phyloP scores from a whole-genome alignment of 768 basidiomycete genomes.

The Lactifluus pinguis region DNA sequence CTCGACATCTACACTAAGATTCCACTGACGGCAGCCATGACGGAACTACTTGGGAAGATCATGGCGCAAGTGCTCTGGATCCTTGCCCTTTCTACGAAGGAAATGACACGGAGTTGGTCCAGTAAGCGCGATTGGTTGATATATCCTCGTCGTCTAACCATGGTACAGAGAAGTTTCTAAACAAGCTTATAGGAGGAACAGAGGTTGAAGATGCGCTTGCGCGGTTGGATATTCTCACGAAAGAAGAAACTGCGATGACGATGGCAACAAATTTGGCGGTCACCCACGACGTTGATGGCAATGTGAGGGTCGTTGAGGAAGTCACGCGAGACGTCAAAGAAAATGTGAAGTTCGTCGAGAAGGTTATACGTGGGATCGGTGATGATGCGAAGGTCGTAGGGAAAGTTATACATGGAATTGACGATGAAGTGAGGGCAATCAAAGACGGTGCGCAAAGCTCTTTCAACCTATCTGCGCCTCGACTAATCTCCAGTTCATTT shows the following conservation, averaged over 20 bases:
- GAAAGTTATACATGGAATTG: not conserved
- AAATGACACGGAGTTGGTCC: not conserved
- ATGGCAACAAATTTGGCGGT: not conserved
- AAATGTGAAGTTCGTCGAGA: not conserved
- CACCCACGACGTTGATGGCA: not conserved
- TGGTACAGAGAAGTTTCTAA: not conserved
- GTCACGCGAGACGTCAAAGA: not conserved
- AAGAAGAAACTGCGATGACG: not conserved
- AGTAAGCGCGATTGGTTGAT: not conserved
- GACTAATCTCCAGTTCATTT: not conserved
- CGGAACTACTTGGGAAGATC: not conserved
- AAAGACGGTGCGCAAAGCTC: not conserved
- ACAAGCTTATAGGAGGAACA: not conserved
- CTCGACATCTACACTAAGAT: not conserved
- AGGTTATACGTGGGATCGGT: not conserved
- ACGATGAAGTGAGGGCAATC: not conserved
- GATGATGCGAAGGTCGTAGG: not conserved
- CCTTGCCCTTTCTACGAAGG: not conserved
- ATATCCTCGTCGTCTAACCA: not conserved
- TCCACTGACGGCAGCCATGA: not conserved
- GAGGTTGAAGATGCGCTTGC: not conserved
- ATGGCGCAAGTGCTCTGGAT: not conserved
- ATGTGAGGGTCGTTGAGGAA: not conserved
- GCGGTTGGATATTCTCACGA: not conserved
- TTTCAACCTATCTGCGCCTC: not conserved